Evolutionary conservation across 208 protist species (phyloP).

Genomic region (Leishmania braziliensis): DNA sequence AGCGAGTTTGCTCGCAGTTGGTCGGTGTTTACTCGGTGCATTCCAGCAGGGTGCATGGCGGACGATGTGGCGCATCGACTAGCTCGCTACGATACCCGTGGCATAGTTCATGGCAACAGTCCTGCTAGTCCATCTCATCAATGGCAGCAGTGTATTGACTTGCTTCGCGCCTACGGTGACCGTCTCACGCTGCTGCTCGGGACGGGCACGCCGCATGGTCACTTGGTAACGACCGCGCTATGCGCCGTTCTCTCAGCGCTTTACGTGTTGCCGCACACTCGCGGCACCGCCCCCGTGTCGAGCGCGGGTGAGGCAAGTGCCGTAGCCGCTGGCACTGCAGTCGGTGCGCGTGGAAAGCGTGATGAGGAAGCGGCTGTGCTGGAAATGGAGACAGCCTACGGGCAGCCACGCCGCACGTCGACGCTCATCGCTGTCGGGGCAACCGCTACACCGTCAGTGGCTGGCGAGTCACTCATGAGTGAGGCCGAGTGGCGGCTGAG

Average conservation of each 20-base stretch:
- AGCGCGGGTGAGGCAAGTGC: background rate
- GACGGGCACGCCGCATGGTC: slow-evolving; percentile 46
- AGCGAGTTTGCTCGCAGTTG: slow-evolving; percentile 29
- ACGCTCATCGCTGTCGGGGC: background rate
- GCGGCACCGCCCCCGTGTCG: slow-evolving; percentile 3
- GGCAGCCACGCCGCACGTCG: slow-evolving; percentile 5
- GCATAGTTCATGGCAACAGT: slow-evolving; percentile 9
- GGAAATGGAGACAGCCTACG: slow-evolving; percentile 17
- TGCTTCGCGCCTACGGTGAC: slow-evolving; percentile 36
- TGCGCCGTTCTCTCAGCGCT: slow-evolving; percentile 45
- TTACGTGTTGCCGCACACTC: slow-evolving; percentile 52
- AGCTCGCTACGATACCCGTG: slow-evolving; percentile 11
- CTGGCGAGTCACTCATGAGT: slow-evolving; percentile 4
- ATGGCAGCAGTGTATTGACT: slow-evolving; percentile 3
- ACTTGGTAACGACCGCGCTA: slow-evolving; percentile 53
- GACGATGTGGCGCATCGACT: slow-evolving; percentile 10
- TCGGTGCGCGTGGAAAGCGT: slow-evolving; percentile 7
- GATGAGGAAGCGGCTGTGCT: slow-evolving; percentile 28
- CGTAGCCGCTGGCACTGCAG: background rate
- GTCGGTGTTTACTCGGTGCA: slow-evolving; percentile 10
- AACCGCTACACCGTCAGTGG: background rate
- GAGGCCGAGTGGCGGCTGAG: slow-evolving; percentile 58
- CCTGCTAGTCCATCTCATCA: slow-evolving; percentile 6
- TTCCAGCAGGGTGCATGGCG: slow-evolving; percentile 15
- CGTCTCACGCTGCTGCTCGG: slow-evolving; percentile 47